phyloP scores from a whole-genome alignment of 2,329 filamentous ascomycete species.

The Penicillium janthinellum region DNA sequence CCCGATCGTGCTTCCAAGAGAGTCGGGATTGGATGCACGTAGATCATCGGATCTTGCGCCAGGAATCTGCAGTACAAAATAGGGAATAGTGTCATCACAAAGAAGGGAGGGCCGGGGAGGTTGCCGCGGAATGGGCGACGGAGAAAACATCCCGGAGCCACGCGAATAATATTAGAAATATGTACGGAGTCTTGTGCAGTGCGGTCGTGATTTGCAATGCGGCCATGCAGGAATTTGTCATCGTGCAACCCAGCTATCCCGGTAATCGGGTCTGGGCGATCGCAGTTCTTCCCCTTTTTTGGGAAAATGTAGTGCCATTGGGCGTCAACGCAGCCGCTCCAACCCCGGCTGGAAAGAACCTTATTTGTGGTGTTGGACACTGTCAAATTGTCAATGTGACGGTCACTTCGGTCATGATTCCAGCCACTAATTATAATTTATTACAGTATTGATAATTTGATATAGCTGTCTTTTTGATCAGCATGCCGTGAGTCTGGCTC shows the following conservation, averaged over 20 bases:
- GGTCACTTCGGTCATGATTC: neutral
- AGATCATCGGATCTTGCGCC: constrained; percentile 27
- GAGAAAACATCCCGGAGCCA: constrained; percentile 14
- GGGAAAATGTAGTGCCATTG: neutral
- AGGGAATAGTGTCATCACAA: neutral
- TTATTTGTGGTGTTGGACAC: neutral
- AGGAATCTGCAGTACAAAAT: constrained; percentile 5
- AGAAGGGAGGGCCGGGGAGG: constrained; percentile 2
- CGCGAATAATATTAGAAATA: neutral
- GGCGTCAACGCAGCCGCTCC: neutral
- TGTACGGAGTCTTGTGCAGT: no score
- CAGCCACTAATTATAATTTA: neutral
- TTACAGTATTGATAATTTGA: neutral
- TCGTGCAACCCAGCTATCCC: constrained; percentile 16
- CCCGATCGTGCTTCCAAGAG: constrained; percentile 28
- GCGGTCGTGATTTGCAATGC: constrained; percentile 5
- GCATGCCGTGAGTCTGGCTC: neutral
- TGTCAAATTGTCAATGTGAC: neutral
- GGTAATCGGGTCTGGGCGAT: constrained; percentile 19
- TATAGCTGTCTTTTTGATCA: neutral
- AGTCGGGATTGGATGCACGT: constrained; percentile 16
- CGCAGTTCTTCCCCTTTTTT: constrained; percentile 5
- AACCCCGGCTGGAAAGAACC: constrained; percentile 3
- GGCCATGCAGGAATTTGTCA: constrained; percentile 24
- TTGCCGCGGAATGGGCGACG: constrained; percentile 14